These are phyloP conservation scores for Udeniomyces megalosporus DNA, from an alignment of 768 basidiomycete genomes.

Conservation along the genomic window DNA sequence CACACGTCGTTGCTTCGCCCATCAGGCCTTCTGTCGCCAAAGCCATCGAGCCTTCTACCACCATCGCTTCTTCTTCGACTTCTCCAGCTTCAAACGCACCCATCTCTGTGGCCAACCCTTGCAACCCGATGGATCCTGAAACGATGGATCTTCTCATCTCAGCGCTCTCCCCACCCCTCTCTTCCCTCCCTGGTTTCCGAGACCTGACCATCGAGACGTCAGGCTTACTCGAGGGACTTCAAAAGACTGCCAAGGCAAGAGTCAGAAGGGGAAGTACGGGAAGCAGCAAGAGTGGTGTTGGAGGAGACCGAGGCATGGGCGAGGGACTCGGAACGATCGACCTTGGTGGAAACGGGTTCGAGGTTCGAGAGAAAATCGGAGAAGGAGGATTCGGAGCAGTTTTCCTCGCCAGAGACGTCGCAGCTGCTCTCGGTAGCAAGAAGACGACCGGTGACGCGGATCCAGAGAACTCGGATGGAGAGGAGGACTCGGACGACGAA, in stretches of 20 bases:
- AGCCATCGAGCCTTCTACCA: background rate
- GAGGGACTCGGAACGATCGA: conserved; percentile 36
- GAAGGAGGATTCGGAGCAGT: conserved; percentile 95
- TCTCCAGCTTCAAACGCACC: background rate
- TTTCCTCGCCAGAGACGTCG: conserved; percentile 50
- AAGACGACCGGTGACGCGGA: conserved; percentile 13
- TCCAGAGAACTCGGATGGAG: conserved; percentile 15
- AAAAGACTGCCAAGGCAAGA: conserved; percentile 47
- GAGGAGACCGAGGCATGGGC: background rate
- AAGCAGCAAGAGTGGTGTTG: conserved; percentile 16
- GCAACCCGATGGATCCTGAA: conserved; percentile 39
- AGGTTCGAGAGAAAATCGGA: conserved; percentile 71
- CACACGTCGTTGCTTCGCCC: background rate
- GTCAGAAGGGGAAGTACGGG: conserved; percentile 18
- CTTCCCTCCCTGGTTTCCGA: conserved; percentile 22
- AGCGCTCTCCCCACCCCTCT: conserved; percentile 33
- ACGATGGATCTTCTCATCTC: conserved; percentile 1
- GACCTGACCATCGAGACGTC: conserved; percentile 29
- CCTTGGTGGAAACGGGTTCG: conserved; percentile 50
- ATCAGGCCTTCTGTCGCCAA: background rate
- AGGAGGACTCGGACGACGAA: conserved; percentile 31
- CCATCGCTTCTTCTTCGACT: background rate
- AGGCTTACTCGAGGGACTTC: conserved; percentile 48
- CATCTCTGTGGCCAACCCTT: conserved; percentile 52
- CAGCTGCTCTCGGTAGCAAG: conserved; percentile 12